These are phyloP conservation scores for Taphrina betulina DNA, from an alignment of 1,139 yeast species.

Conservation along the genomic window DNA sequence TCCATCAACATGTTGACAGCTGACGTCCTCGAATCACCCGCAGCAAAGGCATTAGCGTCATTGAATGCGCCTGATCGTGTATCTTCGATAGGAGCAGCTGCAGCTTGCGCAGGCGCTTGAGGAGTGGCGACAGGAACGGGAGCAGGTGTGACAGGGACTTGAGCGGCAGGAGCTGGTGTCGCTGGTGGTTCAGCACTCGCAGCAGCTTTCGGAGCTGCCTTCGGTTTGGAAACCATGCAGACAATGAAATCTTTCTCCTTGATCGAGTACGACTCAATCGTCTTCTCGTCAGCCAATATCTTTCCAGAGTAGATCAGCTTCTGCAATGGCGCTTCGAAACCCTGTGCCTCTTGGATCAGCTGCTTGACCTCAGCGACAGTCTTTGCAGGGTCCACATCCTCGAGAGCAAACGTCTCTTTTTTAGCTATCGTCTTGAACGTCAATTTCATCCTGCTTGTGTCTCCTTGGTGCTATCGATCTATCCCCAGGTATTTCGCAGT, in stretches of 20 bases:
- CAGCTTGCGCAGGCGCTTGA: constrained; percentile 40
- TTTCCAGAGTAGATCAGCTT: constrained; percentile 92
- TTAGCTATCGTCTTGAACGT: constrained; percentile 80
- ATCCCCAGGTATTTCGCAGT: too few species aligned
- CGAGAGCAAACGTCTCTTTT: constrained; percentile 81
- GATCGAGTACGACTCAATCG: constrained; percentile 68
- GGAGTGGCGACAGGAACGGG: constrained; percentile 40
- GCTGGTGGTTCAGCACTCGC: constrained; percentile 40
- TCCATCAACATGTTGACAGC: constrained; percentile 82
- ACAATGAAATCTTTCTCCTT: constrained; percentile 89
- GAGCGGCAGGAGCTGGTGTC: constrained; percentile 40
- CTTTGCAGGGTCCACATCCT: constrained; percentile 61
- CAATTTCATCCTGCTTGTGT: constrained; percentile 62
- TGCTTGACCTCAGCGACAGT: constrained; percentile 72
- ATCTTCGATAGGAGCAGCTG: constrained; percentile 40
- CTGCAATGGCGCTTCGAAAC: constrained; percentile 70
- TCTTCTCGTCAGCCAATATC: constrained; percentile 79
- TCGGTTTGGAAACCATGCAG: constrained; percentile 61
- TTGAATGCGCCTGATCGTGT: constrained; percentile 39
- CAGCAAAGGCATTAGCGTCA: constrained; percentile 50
- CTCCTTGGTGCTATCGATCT: too few species aligned
- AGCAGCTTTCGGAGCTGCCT: constrained; percentile 38
- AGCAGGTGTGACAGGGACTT: constrained; percentile 40
- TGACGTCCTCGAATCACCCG: constrained; percentile 64
- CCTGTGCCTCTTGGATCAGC: constrained; percentile 65